A percentile compares a stretch with the other conserved stretches of the same genome.
Evolutionary conservation across 257 asterid genomes (phyloP).

Genomic region (Scutellaria galericulata): DNA sequence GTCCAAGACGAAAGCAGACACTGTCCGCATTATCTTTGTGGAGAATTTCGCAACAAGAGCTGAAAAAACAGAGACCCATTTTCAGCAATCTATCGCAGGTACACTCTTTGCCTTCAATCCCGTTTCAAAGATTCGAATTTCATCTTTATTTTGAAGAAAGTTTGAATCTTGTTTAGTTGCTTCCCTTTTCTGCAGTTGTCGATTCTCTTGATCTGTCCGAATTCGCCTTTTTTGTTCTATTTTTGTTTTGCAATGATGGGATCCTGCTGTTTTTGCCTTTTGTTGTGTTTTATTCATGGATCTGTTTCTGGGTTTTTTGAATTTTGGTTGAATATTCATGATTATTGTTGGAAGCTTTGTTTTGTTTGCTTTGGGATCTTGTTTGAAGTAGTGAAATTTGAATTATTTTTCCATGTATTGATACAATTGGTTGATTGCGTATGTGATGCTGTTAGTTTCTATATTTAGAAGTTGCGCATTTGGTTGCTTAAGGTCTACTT

Average conservation of each 20-base stretch:
- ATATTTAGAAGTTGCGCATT: conserved; percentile 2
- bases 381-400: not conserved
- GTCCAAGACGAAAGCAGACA: conserved; percentile 1
- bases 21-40: conserved; percentile 27
- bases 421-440: not conserved
- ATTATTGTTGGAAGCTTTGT: conserved; percentile 23
- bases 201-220: conserved; percentile 26
- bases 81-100: conserved; percentile 42
- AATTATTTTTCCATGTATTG: not conserved
- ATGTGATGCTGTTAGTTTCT: not conserved
- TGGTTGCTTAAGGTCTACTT: not conserved
- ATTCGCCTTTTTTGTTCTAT: not conserved
- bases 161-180: conserved; percentile 28
- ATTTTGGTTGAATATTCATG: conserved; percentile 23
- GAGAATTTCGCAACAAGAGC: conserved; percentile 16
- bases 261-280: conserved; percentile 31
- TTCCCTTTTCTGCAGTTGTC: not conserved
- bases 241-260: conserved; percentile 17
- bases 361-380: conserved; percentile 20
- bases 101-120: conserved; percentile 15
- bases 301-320: conserved; percentile 38
- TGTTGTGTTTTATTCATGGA: conserved; percentile 24
- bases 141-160: not conserved
- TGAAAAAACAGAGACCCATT: conserved; percentile 25
- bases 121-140: conserved; percentile 25